These are phyloP conservation scores for Paraconiothyrium brasiliense DNA, from an alignment of 2,329 filamentous ascomycete genomes.

Conservation along the genomic window DNA sequence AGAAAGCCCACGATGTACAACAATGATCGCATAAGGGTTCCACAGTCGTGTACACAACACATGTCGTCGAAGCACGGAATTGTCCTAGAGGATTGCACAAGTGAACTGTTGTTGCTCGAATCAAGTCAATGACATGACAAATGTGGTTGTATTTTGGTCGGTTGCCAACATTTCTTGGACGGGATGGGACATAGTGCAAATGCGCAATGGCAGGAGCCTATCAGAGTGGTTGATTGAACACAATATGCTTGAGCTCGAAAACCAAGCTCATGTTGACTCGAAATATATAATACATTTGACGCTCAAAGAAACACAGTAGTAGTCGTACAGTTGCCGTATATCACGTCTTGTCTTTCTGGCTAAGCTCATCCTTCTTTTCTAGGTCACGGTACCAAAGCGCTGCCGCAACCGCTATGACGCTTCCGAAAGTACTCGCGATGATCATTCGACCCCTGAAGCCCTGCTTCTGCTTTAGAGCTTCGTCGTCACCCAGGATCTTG, in stretches of 20 bases:
- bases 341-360: not conserved
- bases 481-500: constrained; percentile 73
- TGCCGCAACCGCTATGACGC: constrained; percentile 53
- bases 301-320: not conserved
- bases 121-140: too few species aligned
- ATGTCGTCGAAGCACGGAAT: too few species aligned
- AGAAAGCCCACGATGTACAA: too few species aligned
- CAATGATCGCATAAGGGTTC: too few species aligned
- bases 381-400: constrained; percentile 39
- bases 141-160: too few species aligned
- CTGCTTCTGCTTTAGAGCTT: constrained; percentile 58
- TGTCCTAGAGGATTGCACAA: too few species aligned
- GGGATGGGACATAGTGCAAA: too few species aligned
- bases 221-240: not conserved
- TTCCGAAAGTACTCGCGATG: constrained; percentile 58
- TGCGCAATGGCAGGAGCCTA: too few species aligned
- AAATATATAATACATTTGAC: not conserved
- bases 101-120: too few species aligned
- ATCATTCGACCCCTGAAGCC: constrained; percentile 58
- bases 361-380: constrained; percentile 20
- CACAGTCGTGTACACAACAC: too few species aligned
- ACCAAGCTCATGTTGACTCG: not conserved
- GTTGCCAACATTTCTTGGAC: too few species aligned
- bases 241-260: not conserved
- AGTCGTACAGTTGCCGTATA: not conserved